These are phyloP conservation scores for Xylaria cubensis DNA, from an alignment of 495 filamentous ascomycete genomes.

Conservation along the genomic window DNA sequence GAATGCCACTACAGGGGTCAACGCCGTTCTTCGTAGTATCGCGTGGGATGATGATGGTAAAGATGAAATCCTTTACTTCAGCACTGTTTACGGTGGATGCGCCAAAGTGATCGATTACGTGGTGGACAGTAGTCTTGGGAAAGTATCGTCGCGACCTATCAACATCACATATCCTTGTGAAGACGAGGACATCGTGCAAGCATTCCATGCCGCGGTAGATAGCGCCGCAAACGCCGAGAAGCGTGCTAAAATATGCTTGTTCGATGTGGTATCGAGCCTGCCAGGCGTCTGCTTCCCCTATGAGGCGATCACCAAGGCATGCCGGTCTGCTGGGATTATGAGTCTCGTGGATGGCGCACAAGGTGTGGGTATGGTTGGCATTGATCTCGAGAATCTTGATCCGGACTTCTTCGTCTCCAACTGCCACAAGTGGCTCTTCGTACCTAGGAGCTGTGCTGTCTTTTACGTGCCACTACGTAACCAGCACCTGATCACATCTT, in stretches of 20 bases:
- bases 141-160: slow-evolving; percentile 47
- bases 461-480: slow-evolving; percentile 76
- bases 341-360: slow-evolving; percentile 74
- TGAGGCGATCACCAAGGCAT: slow-evolving; percentile 65
- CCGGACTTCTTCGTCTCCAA: slow-evolving; percentile 82
- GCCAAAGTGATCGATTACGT: slow-evolving; percentile 73
- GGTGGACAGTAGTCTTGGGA: slow-evolving; percentile 58
- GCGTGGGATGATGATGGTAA: slow-evolving; percentile 54
- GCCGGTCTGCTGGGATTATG: slow-evolving; percentile 64
- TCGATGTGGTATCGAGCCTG: slow-evolving; percentile 75
- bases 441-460: slow-evolving; percentile 75
- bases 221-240: slow-evolving; percentile 49
- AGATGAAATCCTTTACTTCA: slow-evolving; percentile 72
- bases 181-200: slow-evolving; percentile 60
- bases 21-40: slow-evolving; percentile 74
- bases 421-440: slow-evolving; percentile 84
- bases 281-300: slow-evolving; percentile 79
- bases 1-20: slow-evolving; percentile 78
- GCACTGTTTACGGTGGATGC: slow-evolving; percentile 78
- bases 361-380: slow-evolving; percentile 71
- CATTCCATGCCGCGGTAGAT: slow-evolving; percentile 55
- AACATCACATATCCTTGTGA: slow-evolving; percentile 58
- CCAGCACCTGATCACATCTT: slow-evolving; percentile 71
- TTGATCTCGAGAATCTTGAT: slow-evolving; percentile 66
- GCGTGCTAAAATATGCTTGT: slow-evolving; percentile 64